phyloP scores from a whole-genome alignment of 495 filamentous ascomycete genomes.

The Penicillium malachiteum region DNA sequence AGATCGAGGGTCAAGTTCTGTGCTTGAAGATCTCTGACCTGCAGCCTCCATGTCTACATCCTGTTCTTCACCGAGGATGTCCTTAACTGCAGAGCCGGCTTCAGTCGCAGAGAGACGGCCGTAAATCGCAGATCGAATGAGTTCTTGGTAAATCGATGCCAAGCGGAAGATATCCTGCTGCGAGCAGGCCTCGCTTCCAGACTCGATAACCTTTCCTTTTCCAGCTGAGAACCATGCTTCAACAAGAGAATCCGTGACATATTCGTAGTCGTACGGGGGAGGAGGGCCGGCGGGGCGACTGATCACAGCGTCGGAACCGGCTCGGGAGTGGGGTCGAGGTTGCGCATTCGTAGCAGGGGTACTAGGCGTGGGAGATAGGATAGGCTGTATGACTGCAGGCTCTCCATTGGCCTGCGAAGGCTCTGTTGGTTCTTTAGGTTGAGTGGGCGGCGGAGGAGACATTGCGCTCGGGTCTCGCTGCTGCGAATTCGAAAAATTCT shows the following conservation, averaged over 20 bases:
- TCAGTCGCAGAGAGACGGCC: constrained; percentile 63
- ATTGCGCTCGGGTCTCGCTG: constrained; percentile 33
- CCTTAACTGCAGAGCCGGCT: constrained; percentile 68
- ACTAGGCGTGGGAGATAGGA: constrained; percentile 29
- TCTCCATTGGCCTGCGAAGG: constrained; percentile 26
- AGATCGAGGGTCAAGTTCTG: constrained; percentile 57
- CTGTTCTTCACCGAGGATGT: constrained; percentile 64
- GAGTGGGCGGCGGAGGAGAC: constrained; percentile 37
- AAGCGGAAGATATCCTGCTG: constrained; percentile 66
- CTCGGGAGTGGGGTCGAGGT: constrained; percentile 17
- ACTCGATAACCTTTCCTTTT: constrained; percentile 44
- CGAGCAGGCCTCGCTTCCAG: constrained; percentile 52
- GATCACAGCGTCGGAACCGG: constrained; percentile 15
- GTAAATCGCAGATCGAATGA: constrained; percentile 70
- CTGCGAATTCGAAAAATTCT: constrained; percentile 34
- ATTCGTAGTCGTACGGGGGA: constrained; percentile 55
- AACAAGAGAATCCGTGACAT: constrained; percentile 50
- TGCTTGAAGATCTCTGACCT: constrained; percentile 23
- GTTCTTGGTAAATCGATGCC: constrained; percentile 77
- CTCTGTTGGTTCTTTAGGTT: constrained; percentile 27
- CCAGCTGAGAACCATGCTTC: constrained; percentile 51
- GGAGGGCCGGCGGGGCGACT: constrained; percentile 24
- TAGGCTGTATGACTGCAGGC: constrained; percentile 13
- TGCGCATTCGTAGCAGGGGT: constrained; percentile 25
- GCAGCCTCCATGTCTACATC: constrained; percentile 37